Base-by-base conservation (phyloP, 345 rosid species). In the Clausena lansium region DNA sequence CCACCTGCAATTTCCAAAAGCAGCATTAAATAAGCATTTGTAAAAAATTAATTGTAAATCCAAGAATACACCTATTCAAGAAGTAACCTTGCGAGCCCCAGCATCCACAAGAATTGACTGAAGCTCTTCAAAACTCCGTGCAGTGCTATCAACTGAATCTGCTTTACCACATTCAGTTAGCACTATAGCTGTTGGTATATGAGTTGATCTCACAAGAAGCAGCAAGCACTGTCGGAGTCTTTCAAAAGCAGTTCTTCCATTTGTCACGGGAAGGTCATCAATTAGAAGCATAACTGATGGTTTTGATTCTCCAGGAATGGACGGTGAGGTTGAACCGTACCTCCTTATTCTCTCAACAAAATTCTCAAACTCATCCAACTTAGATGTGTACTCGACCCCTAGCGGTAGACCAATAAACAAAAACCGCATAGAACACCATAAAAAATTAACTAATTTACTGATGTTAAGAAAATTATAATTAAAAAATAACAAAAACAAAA, bases 291-390 rank as follows among this genome's bases (percentile, higher is more conserved):
- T 76, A 71, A 73, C 65, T 27, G 85, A 84, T 47, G 87, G 68
- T 78, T 86, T 89, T 64, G 79, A 64, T 32, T 81, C 87, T 62
- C 71, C 77, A 70, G 71, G 22, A 69, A 61, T 62, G n/a, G 91
- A 86, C 72, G 90, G 78, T 70, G 88, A 75, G 74, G 93, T 87
- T 78, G 88, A 69, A 63, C 97, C 95, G 57, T 88, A 92, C 84
- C 89, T 92, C 84, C 97, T 87, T 73, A 85, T 76, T 83, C 84
- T 88, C 84, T 91, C 98, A 68, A 88, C 88, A 87, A 90, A 94
- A 85, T 81, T 83, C 80, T 90, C 91, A 85, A 94, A 96, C 85
- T 92, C 98, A 81, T 94, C 97, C 89, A 96, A 84, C 92, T 96
- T 94, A 15, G 99, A 96, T 52, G 84, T 81, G 87, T 96, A 96